phyloP scores from a whole-genome alignment of 768 basidiomycete species.

The Sistotremastrum niveocremeum region DNA sequence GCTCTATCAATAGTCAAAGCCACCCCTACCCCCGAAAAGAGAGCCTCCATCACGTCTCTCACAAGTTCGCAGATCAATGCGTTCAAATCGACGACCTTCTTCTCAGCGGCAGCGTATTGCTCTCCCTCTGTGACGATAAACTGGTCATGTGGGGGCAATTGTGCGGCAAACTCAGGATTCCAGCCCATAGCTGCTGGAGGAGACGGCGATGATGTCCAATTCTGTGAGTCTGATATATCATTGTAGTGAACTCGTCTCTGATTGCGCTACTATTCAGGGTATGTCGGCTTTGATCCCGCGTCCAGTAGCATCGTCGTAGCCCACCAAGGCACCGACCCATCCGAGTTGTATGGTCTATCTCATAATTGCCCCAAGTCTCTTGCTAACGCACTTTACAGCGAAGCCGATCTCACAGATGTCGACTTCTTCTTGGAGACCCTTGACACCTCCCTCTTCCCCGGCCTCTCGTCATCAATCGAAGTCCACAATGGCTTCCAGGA shows the following conservation, averaged over 20 bases:
- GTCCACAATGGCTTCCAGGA: constrained; percentile 34
- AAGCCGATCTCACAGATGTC: constrained; percentile 27
- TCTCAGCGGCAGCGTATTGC: constrained; percentile 41
- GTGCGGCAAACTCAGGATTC: constrained; percentile 34
- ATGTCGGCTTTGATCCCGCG: constrained; percentile 35
- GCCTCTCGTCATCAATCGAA: constrained; percentile 26
- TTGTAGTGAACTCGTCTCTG: neutral
- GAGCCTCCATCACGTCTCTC: constrained; percentile 8
- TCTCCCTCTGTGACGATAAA: constrained; percentile 24
- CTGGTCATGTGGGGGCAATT: constrained; percentile 44
- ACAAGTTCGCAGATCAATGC: constrained; percentile 25
- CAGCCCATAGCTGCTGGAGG: constrained; percentile 35
- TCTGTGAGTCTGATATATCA: constrained; percentile 18
- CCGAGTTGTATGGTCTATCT: constrained; percentile 14
- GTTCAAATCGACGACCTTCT: constrained; percentile 36
- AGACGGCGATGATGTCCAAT: constrained; percentile 27
- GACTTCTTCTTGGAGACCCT: constrained; percentile 23
- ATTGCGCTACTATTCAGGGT: constrained; percentile 24
- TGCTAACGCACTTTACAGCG: constrained; percentile 10
- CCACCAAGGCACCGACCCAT: constrained; percentile 25
- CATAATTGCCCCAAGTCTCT: neutral
- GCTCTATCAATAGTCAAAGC: too few species aligned
- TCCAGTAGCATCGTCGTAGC: constrained; percentile 23
- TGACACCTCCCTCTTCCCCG: constrained; percentile 34
- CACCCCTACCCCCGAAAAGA: too few species aligned